phyloP scores from a whole-genome alignment of 2,329 filamentous ascomycete genomes.

The Colletotrichum costaricense region DNA sequence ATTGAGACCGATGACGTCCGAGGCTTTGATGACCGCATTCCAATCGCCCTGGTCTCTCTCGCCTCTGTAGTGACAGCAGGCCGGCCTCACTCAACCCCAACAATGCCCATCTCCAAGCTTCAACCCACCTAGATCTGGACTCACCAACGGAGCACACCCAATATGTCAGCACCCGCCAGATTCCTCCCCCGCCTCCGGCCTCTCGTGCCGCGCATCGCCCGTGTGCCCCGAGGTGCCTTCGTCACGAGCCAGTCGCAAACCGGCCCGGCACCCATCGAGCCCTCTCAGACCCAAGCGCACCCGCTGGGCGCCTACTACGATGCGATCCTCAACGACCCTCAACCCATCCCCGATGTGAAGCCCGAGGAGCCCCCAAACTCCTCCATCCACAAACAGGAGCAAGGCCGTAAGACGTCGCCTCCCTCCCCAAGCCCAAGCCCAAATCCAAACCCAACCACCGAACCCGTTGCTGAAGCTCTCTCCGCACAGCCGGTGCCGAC shows the following conservation, averaged over 20 bases:
- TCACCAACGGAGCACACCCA: not conserved
- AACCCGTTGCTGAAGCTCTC: slow-evolving; percentile 38
- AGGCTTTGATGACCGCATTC: slow-evolving; percentile 38
- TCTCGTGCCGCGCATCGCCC: slow-evolving; percentile 39
- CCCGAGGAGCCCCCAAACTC: slow-evolving; percentile 57
- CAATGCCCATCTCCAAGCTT: slow-evolving; percentile 11
- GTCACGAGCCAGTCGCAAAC: slow-evolving; percentile 42
- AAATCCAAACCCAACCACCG: slow-evolving; percentile 1
- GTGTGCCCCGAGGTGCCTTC: slow-evolving; percentile 43
- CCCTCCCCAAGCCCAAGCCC: slow-evolving; percentile 20
- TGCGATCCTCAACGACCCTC: slow-evolving; percentile 61
- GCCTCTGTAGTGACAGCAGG: slow-evolving; percentile 22
- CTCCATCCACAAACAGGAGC: slow-evolving; percentile 42
- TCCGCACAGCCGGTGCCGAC: slow-evolving; percentile 39
- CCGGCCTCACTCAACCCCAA: slow-evolving; percentile 27
- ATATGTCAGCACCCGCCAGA: slow-evolving; percentile 46
- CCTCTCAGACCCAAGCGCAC: slow-evolving; percentile 49
- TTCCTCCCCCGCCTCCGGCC: slow-evolving; percentile 46
- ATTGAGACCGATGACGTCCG: slow-evolving; percentile 47
- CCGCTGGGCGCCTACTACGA: slow-evolving; percentile 71
- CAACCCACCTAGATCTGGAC: slow-evolving; percentile 12
- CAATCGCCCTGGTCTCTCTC: not conserved
- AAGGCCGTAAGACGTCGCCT: slow-evolving; percentile 39
- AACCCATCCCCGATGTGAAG: slow-evolving; percentile 53
- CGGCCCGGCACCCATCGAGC: slow-evolving; percentile 41